Evolutionary conservation across 352 stramenopile species (phyloP).

Genomic region (Pythium phragmiticola): DNA sequence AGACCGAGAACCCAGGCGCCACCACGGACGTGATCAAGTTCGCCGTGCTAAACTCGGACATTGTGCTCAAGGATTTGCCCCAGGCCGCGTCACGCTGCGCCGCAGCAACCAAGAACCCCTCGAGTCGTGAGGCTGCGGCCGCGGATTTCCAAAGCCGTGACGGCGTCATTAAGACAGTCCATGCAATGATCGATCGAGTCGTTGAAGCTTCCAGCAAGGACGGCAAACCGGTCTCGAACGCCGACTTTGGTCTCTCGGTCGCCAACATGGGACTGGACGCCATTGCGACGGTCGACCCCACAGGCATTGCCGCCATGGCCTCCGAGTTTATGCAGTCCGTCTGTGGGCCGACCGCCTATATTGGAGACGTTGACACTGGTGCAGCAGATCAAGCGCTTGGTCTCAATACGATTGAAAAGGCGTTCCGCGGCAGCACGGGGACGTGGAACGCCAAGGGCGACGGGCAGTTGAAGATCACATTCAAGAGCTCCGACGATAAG

Average conservation of each 20-base stretch:
- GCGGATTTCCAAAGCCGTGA: slow-evolving; percentile 33
- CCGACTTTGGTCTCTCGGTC: slow-evolving; percentile 42
- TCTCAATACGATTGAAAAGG: slow-evolving; percentile 37
- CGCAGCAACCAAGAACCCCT: slow-evolving; percentile 7
- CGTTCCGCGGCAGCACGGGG: slow-evolving; percentile 41
- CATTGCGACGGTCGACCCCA: slow-evolving; percentile 46
- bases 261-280: slow-evolving; percentile 42
- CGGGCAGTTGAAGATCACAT: slow-evolving; percentile 37
- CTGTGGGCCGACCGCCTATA: slow-evolving; percentile 42
- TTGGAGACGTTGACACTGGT: slow-evolving; percentile 59
- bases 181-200: slow-evolving; percentile 39
- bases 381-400: slow-evolving; percentile 41
- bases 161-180: slow-evolving; percentile 42
- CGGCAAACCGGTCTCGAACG: slow-evolving; percentile 35
- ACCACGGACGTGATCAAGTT: slow-evolving; percentile 37
- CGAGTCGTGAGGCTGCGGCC: slow-evolving; percentile 31
- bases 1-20: slow-evolving; percentile 24
- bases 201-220: slow-evolving; percentile 25
- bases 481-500: slow-evolving; percentile 43
- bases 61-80: slow-evolving; percentile 56
- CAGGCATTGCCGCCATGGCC: slow-evolving; percentile 36
- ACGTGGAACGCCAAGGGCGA: slow-evolving; percentile 45
- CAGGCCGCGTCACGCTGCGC: slow-evolving; percentile 38
- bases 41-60: slow-evolving; percentile 35
- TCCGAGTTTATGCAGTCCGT: slow-evolving; percentile 54